phyloP scores from a whole-genome alignment of 352 stramenopile species.

The Blastocystis sp. region DNA sequence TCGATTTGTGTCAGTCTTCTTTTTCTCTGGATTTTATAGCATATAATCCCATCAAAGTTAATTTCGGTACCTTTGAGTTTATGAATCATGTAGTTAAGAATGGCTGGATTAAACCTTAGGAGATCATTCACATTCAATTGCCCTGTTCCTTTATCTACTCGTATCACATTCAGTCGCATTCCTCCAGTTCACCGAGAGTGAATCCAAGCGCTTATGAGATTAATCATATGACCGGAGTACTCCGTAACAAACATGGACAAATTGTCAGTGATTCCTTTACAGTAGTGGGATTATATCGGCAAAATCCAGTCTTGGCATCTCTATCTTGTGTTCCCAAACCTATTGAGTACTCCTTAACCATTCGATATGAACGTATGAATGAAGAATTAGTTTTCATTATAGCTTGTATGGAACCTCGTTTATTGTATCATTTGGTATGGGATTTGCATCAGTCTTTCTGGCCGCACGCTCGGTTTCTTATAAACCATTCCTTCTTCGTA shows the following conservation, averaged over 20 bases:
- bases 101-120: neutral
- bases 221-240: neutral
- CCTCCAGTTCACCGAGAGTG: neutral
- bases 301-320: neutral
- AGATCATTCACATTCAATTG: constrained; percentile 15
- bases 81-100: neutral
- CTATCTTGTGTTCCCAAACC: neutral
- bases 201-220: neutral
- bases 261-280: neutral
- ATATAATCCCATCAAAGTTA: neutral
- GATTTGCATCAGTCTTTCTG: neutral
- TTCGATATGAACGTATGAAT: neutral
- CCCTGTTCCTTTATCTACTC: constrained; percentile 9
- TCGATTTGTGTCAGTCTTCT: neutral
- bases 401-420: neutral
- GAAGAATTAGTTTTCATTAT: neutral
- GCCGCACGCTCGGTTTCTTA: neutral
- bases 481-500: constrained; percentile 5
- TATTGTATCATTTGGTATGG: neutral
- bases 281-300: neutral
- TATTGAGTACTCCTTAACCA: neutral
- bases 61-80: constrained; percentile 25
- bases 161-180: neutral
- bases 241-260: neutral
- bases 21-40: neutral